Evolutionary conservation across 495 filamentous ascomycete genomes (phyloP), one percentile per base, ranked within the genome.

Genomic region (Neurospora cerealis): DNA sequence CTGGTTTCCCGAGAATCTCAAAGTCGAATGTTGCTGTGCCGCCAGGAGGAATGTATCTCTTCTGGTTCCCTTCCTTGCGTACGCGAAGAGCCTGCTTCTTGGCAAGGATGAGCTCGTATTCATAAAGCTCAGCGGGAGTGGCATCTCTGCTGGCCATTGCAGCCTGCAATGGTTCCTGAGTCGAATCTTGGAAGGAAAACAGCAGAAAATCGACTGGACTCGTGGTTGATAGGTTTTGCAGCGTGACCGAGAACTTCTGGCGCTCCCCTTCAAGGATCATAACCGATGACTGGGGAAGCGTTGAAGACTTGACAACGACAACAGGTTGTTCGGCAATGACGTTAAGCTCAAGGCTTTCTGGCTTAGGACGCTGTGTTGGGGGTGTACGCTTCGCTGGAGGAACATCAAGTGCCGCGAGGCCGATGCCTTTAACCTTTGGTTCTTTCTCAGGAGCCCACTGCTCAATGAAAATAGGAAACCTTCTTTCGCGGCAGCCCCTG

Each of bases 241-340:
- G 83, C 0, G 93, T 96, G 48, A 97, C 87, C 3, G 87, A 90
- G 75, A 98, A 97, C 1, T 84, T 83, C 75, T 89, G 89, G 19
- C 87, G 86, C 81, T 98, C 94, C 17, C 95, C 95, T 82, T 97
- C 94, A 17, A 97, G 85, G 71, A 97, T 86, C 93, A 97, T 97
- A 69, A 97, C 84, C 39, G 95, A 93, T 19, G 92, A 92, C 78
- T 97, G 95, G 0, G 92, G 89, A 10, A 97, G 86, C 34, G 92
- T 92, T 44, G 90, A 90, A 5, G 90, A 91, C 73, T 92, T 91
- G 15, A 97, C 86, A 1, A 90, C 82, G 11, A 97, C 82, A 5
- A 92, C 83, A 3, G 96, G 96, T 79, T 97, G 94, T 66, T 87
- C 84, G 7, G 88, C 85, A 70, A 97, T 93, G 48, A 96, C 93